Base-by-base conservation (phyloP, 805 yeast species). In the Cyberlindnera subsufficiens region DNA sequence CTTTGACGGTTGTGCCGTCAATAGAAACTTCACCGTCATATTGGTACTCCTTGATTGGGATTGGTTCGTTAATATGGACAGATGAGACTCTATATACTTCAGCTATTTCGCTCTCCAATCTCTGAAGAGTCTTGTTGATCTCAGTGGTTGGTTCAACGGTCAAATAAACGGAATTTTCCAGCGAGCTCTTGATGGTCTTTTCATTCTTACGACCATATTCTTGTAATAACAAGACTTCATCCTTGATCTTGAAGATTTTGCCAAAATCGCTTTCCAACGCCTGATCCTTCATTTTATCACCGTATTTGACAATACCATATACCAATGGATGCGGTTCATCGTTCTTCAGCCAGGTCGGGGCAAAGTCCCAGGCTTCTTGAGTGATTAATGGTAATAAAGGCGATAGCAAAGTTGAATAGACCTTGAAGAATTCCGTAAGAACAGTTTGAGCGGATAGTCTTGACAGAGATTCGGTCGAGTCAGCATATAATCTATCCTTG, bases 401-500 rank as follows among this genome's bases (percentile, higher is more conserved):
- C 0, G 89, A 72, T 43, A 91, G 59, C 1, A 86, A 60, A 0
- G 86, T 74, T n/a, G 79, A 60, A 55, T 88, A 85, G 0, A 79
- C 71, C 35, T 68, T 69, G 15, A 88, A 65, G 13, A 86, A 68
- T 48, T 79, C 73, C 27, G 61, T 57, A 39, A 93, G 66, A 0
- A 84, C 91, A 4, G 85, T 80, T 60, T 85, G 91, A 0, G 69
- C 68, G 2, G 80, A 66, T 41, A 75, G 66, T 43, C 96, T 72
- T 15, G 74, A 67, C 2, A 57, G 35, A 0, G 83, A 75, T 25
- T 63, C 60, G 1, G 53, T 39, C 0, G 61, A 49, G 47, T 86
- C 93, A 0, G 96, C 84, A 60, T 93, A 93, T 15, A 93, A 69
- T 38, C 84, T 69, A 56, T 93, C 98, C 56, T 93, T 93, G 32